Evolutionary conservation across 257 asterid species (phyloP).

Genomic region (Osmanthus fragrans): DNA sequence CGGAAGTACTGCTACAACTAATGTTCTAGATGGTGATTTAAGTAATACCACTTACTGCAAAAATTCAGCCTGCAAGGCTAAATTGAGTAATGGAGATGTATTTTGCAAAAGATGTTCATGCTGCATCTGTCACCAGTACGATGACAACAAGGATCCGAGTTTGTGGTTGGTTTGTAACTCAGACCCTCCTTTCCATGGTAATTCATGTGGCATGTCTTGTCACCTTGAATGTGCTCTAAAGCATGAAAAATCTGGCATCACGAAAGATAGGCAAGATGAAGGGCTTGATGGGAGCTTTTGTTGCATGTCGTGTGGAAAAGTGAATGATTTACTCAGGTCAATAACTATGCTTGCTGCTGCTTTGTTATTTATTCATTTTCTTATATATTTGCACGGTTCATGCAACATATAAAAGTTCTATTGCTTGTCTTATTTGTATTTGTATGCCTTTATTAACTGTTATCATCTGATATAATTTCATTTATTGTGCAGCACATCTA

Average conservation of each 20-base stretch:
- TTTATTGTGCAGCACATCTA: not conserved
- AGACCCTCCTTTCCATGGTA: constrained; percentile 53
- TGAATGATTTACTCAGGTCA: constrained; percentile 78
- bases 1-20: constrained; percentile 16
- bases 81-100: constrained; percentile 39
- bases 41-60: constrained; percentile 43
- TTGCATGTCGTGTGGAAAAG: constrained; percentile 75
- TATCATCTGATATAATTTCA: not conserved
- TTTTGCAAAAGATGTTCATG: constrained; percentile 89
- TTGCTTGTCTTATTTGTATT: not conserved
- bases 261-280: constrained; percentile 44
- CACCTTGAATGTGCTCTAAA: constrained; percentile 78
- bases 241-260: constrained; percentile 57
- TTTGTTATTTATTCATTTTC: not conserved
- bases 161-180: constrained; percentile 73
- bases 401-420: not conserved
- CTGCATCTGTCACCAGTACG: constrained; percentile 69
- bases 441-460: not conserved
- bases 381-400: not conserved
- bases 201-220: constrained; percentile 78
- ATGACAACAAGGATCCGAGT: constrained; percentile 88
- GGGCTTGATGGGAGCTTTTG: constrained; percentile 72
- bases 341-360: constrained; percentile 5
- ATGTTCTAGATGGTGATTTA: constrained; percentile 25
- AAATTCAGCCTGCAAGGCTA: constrained; percentile 78